A percentile compares a stretch with the other conserved stretches of the same genome.
phyloP scores from a whole-genome alignment of 2,329 filamentous ascomycete genomes.

The Claviceps africana region DNA sequence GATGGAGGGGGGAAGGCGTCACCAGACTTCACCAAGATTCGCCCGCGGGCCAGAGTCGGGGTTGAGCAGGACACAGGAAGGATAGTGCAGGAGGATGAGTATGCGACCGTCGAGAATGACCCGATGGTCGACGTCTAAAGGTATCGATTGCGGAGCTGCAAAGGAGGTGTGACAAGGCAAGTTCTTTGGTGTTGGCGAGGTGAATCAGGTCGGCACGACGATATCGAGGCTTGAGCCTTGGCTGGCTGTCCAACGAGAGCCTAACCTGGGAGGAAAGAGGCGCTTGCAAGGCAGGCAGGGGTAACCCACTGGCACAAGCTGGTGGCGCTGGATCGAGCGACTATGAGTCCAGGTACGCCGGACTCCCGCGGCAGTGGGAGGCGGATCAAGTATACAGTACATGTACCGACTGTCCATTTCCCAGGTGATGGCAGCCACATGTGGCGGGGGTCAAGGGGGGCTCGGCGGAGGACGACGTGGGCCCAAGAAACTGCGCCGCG shows the following conservation, averaged over 20 bases:
- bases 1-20: conserved; percentile 3
- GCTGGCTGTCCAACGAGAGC: conserved; percentile 13
- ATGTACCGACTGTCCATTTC: background rate
- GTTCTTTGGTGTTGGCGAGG: conserved; percentile 5
- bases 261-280: conserved; percentile 14
- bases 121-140: background rate
- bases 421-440: conserved; percentile 10
- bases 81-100: background rate
- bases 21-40: background rate
- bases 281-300: conserved; percentile 8
- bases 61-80: background rate
- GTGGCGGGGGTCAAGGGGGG: conserved; percentile 5
- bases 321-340: background rate
- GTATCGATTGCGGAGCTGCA: background rate
- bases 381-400: background rate
- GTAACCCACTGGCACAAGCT: background rate
- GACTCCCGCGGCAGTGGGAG: background rate
- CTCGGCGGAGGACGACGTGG: background rate
- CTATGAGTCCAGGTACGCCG: background rate
- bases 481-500: background rate
- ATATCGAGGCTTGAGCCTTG: conserved; percentile 10
- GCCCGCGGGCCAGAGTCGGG: background rate
- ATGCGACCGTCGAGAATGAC: background rate
- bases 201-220: conserved; percentile 13
- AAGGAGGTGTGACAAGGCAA: background rate